These are phyloP conservation scores for Tulasnella sp. DNA, from an alignment of 768 basidiomycete species.

Conservation along the genomic window DNA sequence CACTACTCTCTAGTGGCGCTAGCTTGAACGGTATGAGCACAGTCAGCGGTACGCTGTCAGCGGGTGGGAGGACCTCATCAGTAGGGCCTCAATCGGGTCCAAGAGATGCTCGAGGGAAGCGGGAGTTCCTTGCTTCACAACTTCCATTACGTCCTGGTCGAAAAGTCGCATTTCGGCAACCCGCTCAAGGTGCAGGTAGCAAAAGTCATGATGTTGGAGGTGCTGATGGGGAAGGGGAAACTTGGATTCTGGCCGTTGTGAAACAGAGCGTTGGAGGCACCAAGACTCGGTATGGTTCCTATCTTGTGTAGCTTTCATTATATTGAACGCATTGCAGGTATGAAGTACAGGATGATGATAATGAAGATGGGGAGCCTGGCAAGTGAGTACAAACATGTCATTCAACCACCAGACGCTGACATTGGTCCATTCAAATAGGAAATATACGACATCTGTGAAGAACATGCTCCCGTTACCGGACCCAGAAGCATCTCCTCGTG, in stretches of 20 bases:
- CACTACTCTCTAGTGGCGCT: conserved; percentile 8
- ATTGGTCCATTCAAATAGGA: conserved; percentile 27
- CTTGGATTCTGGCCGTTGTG: conserved; percentile 72
- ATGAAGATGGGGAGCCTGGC: conserved; percentile 66
- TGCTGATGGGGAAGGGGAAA: conserved; percentile 33
- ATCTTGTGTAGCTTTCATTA: neutral
- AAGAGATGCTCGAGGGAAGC: conserved; percentile 3
- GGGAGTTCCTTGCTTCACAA: conserved; percentile 45
- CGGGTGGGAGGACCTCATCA: neutral
- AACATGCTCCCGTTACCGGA: conserved; percentile 74
- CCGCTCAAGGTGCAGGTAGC: conserved; percentile 26
- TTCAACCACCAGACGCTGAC: neutral
- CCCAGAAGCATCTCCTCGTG: conserved; percentile 42
- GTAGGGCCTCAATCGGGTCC: neutral
- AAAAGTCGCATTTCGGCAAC: conserved; percentile 71
- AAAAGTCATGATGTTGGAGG: conserved; percentile 40
- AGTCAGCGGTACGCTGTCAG: neutral
- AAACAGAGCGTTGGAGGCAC: conserved; percentile 57
- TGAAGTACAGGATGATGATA: conserved; percentile 76
- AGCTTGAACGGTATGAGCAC: conserved; percentile 1
- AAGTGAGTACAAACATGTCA: conserved; percentile 24
- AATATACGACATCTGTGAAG: conserved; percentile 55
- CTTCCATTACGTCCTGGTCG: conserved; percentile 58
- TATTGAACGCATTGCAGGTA: conserved; percentile 36
- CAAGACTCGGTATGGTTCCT: conserved; percentile 43